A percentile compares a stretch with the other conserved stretches of the same genome.
Evolutionary conservation across 2,329 filamentous ascomycete species (phyloP).

Genomic region (Fusarium scirpi): DNA sequence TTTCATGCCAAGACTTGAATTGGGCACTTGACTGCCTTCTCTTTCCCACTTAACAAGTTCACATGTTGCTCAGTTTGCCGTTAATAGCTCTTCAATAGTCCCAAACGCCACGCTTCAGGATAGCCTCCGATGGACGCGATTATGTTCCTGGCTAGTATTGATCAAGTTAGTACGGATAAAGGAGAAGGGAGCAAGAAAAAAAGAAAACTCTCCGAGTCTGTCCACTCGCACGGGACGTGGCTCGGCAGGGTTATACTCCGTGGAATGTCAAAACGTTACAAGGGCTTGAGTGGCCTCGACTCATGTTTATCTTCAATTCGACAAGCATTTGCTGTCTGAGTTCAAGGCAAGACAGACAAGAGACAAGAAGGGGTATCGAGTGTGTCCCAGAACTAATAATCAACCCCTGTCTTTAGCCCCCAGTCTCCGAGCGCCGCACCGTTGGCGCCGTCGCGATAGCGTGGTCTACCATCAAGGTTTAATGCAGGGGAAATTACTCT

Average conservation of each 20-base stretch:
- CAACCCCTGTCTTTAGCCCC: constrained; percentile 21
- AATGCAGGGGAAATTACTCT: constrained; percentile 46
- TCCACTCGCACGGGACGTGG: neutral
- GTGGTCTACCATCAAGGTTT: constrained; percentile 43
- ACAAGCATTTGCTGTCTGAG: neutral
- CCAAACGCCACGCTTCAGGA: constrained; percentile 17
- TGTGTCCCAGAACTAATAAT: constrained; percentile 17
- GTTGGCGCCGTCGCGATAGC: constrained; percentile 45
- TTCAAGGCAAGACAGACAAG: constrained; percentile 1
- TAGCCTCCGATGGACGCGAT: neutral
- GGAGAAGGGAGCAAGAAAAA: neutral
- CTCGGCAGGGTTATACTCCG: neutral
- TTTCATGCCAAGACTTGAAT: neutral
- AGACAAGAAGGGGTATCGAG: neutral
- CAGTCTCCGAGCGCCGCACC: constrained; percentile 43
- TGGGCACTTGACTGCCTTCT: neutral
- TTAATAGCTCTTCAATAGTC: constrained; percentile 25
- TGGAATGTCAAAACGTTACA: constrained; percentile 5
- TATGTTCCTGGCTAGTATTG: constrained; percentile 9
- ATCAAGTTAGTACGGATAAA: constrained; percentile 11
- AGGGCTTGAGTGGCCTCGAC: constrained; percentile 3
- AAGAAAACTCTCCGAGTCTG: constrained; percentile 13
- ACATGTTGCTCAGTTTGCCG: neutral
- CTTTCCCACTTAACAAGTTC: constrained; percentile 4
- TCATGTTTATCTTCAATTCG: constrained; percentile 2